Percentiles rank a stretch among this genome's conserved stretches.
Evolutionary conservation across 805 yeast species (phyloP).

Genomic region (Starmerella stigmatis): DNA sequence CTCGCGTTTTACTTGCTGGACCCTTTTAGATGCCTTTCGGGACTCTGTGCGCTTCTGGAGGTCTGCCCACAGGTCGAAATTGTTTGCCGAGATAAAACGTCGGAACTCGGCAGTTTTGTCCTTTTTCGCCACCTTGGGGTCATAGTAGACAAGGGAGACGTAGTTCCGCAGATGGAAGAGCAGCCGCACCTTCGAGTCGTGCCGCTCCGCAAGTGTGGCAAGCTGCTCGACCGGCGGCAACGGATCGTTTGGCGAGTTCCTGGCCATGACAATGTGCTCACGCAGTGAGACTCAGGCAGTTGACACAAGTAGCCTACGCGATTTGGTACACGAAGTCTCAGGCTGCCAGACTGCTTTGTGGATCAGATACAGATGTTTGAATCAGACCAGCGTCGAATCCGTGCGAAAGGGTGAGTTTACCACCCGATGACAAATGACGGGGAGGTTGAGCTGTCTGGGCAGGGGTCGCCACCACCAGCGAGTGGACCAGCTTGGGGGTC

Average conservation of each 20-base stretch:
- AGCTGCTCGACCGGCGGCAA: slow-evolving; percentile 12
- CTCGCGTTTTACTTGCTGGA: slow-evolving; percentile 9
- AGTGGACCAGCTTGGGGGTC: too few species aligned
- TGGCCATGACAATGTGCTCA: slow-evolving; percentile 5
- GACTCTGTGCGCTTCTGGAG: slow-evolving; percentile 16
- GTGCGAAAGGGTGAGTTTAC: slow-evolving; percentile 7
- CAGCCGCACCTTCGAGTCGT: slow-evolving; percentile 32
- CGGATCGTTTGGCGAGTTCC: not conserved
- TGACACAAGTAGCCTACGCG: not conserved
- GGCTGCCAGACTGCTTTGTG: not conserved
- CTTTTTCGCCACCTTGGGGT: slow-evolving; percentile 30
- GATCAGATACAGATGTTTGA: slow-evolving; percentile 9
- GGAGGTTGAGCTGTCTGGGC: not conserved
- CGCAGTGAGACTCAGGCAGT: slow-evolving; percentile 2
- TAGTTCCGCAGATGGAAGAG: slow-evolving; percentile 34
- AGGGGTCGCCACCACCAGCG: slow-evolving; percentile 7
- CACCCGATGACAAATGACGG: slow-evolving; percentile 10
- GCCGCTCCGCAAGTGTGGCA: slow-evolving; percentile 24
- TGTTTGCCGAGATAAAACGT: slow-evolving; percentile 25
- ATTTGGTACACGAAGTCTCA: not conserved
- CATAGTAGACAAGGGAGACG: slow-evolving; percentile 33
- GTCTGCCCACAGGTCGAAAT: slow-evolving; percentile 33
- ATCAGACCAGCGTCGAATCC: not conserved
- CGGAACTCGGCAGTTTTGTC: slow-evolving; percentile 30
- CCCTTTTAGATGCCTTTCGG: slow-evolving; percentile 20